phyloP scores from a whole-genome alignment of 2,329 filamentous ascomycete genomes.

The Xylaria polymorpha region DNA sequence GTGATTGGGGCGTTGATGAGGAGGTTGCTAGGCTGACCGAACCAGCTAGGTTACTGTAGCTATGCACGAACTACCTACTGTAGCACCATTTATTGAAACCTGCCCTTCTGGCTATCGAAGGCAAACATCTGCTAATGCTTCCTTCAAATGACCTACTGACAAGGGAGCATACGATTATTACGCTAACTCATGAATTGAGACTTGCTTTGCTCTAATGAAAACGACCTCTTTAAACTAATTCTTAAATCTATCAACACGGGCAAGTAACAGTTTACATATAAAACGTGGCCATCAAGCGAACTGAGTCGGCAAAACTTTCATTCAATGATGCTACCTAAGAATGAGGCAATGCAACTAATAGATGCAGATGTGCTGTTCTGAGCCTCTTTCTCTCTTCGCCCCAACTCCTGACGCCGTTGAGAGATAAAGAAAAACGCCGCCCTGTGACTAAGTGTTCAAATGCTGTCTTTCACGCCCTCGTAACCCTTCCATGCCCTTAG shows the following conservation, averaged over 20 bases:
- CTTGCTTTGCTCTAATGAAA: neutral
- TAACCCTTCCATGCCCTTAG: conserved; percentile 37
- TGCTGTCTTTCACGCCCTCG: conserved; percentile 40
- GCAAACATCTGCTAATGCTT: neutral
- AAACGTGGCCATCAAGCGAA: neutral
- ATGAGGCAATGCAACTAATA: conserved; percentile 35
- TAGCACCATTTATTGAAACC: neutral
- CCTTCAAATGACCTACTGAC: neutral
- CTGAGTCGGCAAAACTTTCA: conserved; percentile 22
- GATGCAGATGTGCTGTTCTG: conserved; percentile 35
- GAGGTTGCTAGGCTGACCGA: conserved; percentile 14
- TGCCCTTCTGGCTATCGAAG: neutral
- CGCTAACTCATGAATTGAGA: neutral
- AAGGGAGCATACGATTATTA: conserved; percentile 14
- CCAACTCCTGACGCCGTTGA: conserved; percentile 37
- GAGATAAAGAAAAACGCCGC: conserved; percentile 36
- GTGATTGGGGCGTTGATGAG: conserved; percentile 3
- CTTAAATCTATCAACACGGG: conserved; percentile 5
- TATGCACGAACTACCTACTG: neutral
- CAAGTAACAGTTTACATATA: conserved; percentile 7
- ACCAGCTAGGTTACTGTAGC: conserved; percentile 18
- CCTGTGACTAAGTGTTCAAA: conserved; percentile 44
- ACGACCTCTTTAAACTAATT: conserved; percentile 1
- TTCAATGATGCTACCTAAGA: conserved; percentile 37
- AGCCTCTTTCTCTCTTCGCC: conserved; percentile 39